Evolutionary conservation across 2,329 filamentous ascomycete species (phyloP), one percentile per base, ranked within the genome.

Genomic region (Claviceps capensis): DNA sequence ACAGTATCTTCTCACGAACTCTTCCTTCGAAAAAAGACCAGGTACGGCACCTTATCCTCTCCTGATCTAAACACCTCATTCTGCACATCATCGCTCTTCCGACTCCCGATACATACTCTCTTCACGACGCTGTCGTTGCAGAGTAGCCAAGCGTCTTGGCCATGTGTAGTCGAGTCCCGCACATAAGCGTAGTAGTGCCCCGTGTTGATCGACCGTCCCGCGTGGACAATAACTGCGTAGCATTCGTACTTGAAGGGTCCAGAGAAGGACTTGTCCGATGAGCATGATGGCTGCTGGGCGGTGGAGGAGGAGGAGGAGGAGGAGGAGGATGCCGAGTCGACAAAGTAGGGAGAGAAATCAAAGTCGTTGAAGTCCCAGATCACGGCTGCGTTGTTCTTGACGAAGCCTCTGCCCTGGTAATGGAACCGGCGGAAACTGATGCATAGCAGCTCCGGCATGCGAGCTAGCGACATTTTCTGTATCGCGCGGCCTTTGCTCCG

Each of bases 161-260:
- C 66, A 40, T 66, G 63, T 14, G 66, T 66, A 40, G 71, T 72
- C 40, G 75, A 72, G 59, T 84, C 79, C 45, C 78, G 78, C 55
- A 86, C 78, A 53, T 85, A 81, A 3, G 82, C 77, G 50, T 84
- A 83, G 65, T 96, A 96, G 67, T 96, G 90, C 0, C 90, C 90
- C 49, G 78, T 79, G 40, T 79, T 78, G 50, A 86, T 72, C 1
- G 75, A 81, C 1, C 70, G 70, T 22, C 90, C 90, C 4, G 79
- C 68, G 65, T 96, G 90, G 55, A 86, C 76, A 51, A 94, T 79
- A 6, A 96, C 85, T 2, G 83, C 91, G 63, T 95, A 96, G 50
- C 86, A 83, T 62, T 95, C 85, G 66, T 96, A 98, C 5, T 73
- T 70, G 62, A 86, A 88, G 0, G 86, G 83, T 1, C 67, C 69